Evolutionary conservation across 768 basidiomycete genomes (phyloP).

Genomic region (Goffeauzyma gilvescens): DNA sequence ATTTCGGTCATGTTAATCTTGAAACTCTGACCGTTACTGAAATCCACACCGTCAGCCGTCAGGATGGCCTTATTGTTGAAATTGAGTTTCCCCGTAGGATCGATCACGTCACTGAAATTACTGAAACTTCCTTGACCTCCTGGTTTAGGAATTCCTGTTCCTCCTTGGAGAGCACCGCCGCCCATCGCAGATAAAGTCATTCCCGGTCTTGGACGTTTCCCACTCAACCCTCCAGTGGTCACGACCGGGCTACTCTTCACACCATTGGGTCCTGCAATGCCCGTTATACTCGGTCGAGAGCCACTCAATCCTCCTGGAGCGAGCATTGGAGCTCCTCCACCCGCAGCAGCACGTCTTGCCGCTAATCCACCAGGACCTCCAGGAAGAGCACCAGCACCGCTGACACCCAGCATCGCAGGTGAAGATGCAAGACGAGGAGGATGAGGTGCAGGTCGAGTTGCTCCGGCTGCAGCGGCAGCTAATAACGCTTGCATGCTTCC

Average conservation of each 20-base stretch:
- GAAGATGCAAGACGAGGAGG: no score
- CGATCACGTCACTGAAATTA: constrained; percentile 89
- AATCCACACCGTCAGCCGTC: constrained; percentile 71
- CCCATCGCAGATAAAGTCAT: constrained; percentile 42
- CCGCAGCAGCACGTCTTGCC: constrained; percentile 3
- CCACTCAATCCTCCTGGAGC: background rate
- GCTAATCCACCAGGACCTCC: constrained; percentile 12
- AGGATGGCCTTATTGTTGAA: constrained; percentile 85
- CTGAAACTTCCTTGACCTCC: constrained; percentile 40
- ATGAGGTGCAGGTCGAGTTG: constrained; percentile 9
- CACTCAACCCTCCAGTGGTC: constrained; percentile 9
- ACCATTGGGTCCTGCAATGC: constrained; percentile 16
- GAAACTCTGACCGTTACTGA: constrained; percentile 75
- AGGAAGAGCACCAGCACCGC: constrained; percentile 10
- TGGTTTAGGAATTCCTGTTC: constrained; percentile 21
- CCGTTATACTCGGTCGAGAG: constrained; percentile 4
- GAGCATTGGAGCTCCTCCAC: background rate
- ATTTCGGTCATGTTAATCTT: constrained; percentile 89
- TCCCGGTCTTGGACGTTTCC: constrained; percentile 31
- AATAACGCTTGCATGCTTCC: constrained; percentile 35
- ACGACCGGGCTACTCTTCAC: no score
- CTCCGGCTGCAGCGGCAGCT: constrained; percentile 14
- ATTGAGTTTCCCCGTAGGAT: constrained; percentile 87
- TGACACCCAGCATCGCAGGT: constrained; percentile 7
- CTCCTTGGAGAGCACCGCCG: constrained; percentile 52